phyloP scores from a whole-genome alignment of 345 rosid species.

The Salix exigua region DNA sequence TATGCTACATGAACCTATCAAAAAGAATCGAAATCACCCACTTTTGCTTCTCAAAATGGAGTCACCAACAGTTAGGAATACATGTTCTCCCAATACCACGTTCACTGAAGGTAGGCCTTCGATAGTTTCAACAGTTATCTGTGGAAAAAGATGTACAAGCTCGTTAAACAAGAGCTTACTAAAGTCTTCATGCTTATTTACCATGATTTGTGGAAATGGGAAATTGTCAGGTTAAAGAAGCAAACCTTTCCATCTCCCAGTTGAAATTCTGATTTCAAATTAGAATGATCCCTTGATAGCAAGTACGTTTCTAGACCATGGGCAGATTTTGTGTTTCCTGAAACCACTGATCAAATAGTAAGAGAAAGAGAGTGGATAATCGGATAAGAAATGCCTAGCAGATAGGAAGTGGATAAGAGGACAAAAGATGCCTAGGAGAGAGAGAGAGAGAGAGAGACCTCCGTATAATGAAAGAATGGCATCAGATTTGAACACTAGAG shows the following conservation, averaged over 20 bases:
- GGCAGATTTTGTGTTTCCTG: constrained; percentile 63
- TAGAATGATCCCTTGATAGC: constrained; percentile 64
- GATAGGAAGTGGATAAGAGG: not conserved
- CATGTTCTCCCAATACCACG: constrained; percentile 52
- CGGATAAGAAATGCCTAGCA: not conserved
- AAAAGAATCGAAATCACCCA: not conserved
- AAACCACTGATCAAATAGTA: constrained; percentile 12
- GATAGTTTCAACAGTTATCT: constrained; percentile 55
- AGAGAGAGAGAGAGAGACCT: constrained; percentile 39
- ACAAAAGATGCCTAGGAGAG: not conserved
- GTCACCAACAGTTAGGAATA: constrained; percentile 59
- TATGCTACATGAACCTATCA: not conserved
- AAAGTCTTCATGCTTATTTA: not conserved
- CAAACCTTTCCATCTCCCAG: constrained; percentile 71
- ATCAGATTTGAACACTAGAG: constrained; percentile 49
- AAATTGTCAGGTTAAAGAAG: not conserved
- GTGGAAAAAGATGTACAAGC: constrained; percentile 7
- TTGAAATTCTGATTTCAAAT: constrained; percentile 72
- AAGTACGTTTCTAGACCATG: constrained; percentile 55
- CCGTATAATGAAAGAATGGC: constrained; percentile 52
- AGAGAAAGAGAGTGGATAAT: not conserved
- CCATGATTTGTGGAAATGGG: not conserved
- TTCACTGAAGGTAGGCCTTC: constrained; percentile 50
- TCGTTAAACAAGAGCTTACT: not conserved
- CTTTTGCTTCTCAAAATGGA: constrained; percentile 24